Base-by-base conservation (phyloP, 768 basidiomycete species). In the Hypholoma sublateritium region DNA sequence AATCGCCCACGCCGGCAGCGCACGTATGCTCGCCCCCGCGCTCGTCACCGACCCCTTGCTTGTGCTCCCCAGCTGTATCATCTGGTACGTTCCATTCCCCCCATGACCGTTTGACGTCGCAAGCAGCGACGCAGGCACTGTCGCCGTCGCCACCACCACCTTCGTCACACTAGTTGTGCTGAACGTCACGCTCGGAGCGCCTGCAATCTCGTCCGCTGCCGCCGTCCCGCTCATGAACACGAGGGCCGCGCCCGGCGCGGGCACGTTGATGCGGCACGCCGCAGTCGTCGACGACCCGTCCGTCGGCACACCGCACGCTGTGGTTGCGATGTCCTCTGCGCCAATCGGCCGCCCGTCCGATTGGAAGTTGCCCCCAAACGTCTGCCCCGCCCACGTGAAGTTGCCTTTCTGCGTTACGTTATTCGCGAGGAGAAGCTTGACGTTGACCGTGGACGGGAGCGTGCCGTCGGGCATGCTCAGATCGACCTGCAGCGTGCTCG, bases 321-420 rank as follows among this genome's bases (percentile, higher is more conserved):
- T 74, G 0, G 80, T 85, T 45, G 79, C 70, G 5, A 89, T 77
- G 47, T 75, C 63, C 52, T 80, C 70, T 0, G 69, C 62, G 37
- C 88, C 88, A 42, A 74, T 67, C 0, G 84, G 79, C 24, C 84
- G 77, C 0, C 90, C 90, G 60, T 93, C 89, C 0, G 84, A 85
- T 47, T 76, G 72, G 61, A 87, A 88, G 22, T 69, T 71, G 36
- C 74, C 77, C 11, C 85, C 85, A 51, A 84, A 84, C 1, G 85
- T 87, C 80, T 86, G 69, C 2, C 80, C 80, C 1, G 82, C 86
- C 85, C 86, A 88, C 1, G 80, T 82, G 60, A 83, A 80, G 66
- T 84, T 80, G 24, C 73, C 77, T 62, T 85, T 83, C 61, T 81
- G 75, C 1, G 80, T 69, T 0, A 85, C 80, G 13, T 76, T 77